These are phyloP conservation scores for Exophiala sideris DNA, from an alignment of 2,329 filamentous ascomycete genomes.

Conservation along the genomic window DNA sequence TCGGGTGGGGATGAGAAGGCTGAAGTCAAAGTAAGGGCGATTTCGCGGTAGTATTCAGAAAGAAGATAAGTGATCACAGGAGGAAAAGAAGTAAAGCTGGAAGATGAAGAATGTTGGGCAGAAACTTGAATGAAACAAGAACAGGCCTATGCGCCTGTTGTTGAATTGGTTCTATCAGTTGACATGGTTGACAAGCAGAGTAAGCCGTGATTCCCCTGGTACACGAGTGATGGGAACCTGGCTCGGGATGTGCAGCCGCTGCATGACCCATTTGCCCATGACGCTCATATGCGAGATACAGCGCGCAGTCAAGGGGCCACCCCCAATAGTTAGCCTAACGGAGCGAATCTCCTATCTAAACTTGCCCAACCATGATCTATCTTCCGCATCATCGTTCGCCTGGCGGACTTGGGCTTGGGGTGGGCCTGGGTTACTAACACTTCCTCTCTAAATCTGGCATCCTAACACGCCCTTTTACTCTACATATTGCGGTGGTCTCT, in stretches of 20 bases:
- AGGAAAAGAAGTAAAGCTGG: background rate
- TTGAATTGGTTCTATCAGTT: background rate
- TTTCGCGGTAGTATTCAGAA: background rate
- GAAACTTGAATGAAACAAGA: too few relatives aligned
- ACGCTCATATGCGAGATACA: background rate
- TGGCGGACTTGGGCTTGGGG: background rate
- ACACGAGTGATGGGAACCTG: too few relatives aligned
- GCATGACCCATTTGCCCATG: slow-evolving; percentile 1
- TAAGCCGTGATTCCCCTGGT: background rate
- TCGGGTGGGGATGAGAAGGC: slow-evolving; percentile 7
- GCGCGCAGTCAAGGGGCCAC: background rate
- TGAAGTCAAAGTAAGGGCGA: slow-evolving; percentile 1
- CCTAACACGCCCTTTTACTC: too few relatives aligned
- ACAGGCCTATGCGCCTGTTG: too few relatives aligned
- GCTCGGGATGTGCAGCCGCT: background rate
- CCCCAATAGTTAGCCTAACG: background rate
- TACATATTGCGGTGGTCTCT: too few relatives aligned
- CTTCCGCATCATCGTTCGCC: background rate
- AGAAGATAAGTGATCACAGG: background rate
- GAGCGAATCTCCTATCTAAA: background rate
- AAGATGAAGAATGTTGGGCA: slow-evolving; percentile 3
- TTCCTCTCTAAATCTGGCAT: too few relatives aligned
- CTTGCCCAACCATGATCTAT: background rate
- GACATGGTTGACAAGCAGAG: slow-evolving; percentile 2
- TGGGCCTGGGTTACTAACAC: too few relatives aligned